phyloP scores from a whole-genome alignment of 441 rosid species.

The Pelargonium cotyledonis region DNA sequence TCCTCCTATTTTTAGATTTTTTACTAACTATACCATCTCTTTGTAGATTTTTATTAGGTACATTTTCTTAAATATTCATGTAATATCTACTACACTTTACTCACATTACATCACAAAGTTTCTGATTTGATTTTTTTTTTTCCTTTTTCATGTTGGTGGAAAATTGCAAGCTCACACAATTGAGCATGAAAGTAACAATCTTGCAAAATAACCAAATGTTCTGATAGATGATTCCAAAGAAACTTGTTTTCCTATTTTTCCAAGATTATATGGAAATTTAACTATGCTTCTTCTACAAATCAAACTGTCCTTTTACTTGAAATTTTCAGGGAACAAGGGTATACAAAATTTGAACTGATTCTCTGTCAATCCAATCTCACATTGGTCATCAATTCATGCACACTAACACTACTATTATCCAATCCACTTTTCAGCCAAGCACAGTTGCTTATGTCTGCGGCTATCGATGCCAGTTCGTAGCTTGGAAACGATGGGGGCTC shows the following conservation, averaged over 20 bases:
- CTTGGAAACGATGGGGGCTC: conserved; percentile 60
- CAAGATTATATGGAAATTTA: neutral
- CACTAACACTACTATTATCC: conserved; percentile 43
- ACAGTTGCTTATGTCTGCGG: conserved; percentile 70
- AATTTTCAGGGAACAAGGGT: neutral
- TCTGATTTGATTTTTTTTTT: too few relatives aligned
- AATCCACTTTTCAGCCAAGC: conserved; percentile 88
- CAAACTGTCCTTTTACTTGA: neutral
- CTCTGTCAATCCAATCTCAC: conserved; percentile 20
- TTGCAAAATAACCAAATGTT: neutral
- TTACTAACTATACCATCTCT: too few relatives aligned
- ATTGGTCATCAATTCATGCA: conserved; percentile 15
- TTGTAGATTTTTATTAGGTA: too few relatives aligned
- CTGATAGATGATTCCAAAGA: too few relatives aligned
- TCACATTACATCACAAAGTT: too few relatives aligned
- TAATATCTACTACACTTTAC: too few relatives aligned
- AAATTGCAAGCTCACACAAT: neutral
- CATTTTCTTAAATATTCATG: too few relatives aligned
- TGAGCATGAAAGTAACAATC: neutral
- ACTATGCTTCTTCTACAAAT: neutral
- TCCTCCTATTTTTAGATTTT: too few relatives aligned
- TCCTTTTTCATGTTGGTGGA: too few relatives aligned
- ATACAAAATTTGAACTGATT: neutral
- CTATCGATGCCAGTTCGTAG: conserved; percentile 73
- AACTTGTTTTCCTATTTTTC: neutral